phyloP scores from a whole-genome alignment of 768 basidiomycete species.

The Asterophora lycoperdoides region DNA sequence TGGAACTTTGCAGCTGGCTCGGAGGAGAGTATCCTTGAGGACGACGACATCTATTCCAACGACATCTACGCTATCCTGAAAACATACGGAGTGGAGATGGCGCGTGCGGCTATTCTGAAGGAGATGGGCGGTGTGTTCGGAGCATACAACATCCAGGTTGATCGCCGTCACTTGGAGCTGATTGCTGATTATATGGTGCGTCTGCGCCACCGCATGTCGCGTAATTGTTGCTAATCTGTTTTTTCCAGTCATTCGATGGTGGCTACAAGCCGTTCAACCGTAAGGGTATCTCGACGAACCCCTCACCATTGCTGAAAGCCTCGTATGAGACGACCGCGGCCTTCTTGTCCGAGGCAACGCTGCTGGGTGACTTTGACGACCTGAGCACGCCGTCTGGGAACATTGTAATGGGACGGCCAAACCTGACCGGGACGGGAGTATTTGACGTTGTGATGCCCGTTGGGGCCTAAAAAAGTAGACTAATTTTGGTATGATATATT shows the following conservation, averaged over 20 bases:
- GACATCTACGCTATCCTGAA: conserved; percentile 89
- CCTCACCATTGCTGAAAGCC: conserved; percentile 95
- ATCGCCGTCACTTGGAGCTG: conserved; percentile 88
- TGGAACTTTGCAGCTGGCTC: conserved; percentile 67
- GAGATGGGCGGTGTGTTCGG: conserved; percentile 92
- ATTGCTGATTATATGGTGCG: conserved; percentile 99
- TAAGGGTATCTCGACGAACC: conserved; percentile 86
- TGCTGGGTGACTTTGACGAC: conserved; percentile 95
- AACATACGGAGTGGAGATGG: conserved; percentile 97
- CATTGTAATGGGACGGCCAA: conserved; percentile 87
- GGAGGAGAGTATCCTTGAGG: conserved; percentile 61
- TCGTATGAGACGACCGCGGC: conserved; percentile 95
- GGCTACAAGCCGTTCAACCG: conserved; percentile 98
- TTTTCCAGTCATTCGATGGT: conserved; percentile 86
- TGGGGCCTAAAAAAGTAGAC: conserved; percentile 16
- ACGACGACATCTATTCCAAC: conserved; percentile 85
- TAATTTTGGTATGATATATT: conserved; percentile 4
- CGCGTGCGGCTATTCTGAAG: conserved; percentile 81
- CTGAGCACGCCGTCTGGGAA: conserved; percentile 85
- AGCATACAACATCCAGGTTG: conserved; percentile 94
- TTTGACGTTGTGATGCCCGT: conserved; percentile 80
- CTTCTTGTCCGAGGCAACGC: conserved; percentile 90
- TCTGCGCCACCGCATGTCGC: neutral
- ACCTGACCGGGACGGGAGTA: conserved; percentile 87
- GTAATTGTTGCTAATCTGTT: neutral